phyloP scores from a whole-genome alignment of 805 yeast genomes.

The Candida nanaspora region DNA sequence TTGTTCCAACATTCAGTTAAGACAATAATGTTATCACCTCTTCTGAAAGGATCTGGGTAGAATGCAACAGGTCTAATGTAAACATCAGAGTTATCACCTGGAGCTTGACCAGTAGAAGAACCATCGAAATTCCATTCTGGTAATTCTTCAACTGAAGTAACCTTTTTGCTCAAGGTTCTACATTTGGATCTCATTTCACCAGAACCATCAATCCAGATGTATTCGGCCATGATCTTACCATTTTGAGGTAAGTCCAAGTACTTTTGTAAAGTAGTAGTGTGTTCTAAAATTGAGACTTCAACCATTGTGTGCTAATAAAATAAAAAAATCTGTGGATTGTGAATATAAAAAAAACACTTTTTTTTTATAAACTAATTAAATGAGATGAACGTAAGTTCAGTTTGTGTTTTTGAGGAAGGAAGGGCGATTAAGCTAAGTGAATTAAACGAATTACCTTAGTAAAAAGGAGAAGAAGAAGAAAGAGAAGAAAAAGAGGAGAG shows the following conservation, averaged over 20 bases:
- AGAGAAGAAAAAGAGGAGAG: background rate
- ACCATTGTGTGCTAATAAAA: constrained; percentile 9
- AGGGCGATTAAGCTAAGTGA: background rate
- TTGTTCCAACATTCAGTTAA: constrained; percentile 96
- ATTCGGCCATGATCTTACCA: constrained; percentile 88
- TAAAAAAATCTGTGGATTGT: background rate
- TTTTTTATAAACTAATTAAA: too few species aligned
- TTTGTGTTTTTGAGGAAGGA: too few species aligned
- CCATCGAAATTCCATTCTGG: constrained; percentile 99
- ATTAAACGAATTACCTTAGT: background rate
- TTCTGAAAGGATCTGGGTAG: constrained; percentile 96
- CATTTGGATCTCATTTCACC: constrained; percentile 92
- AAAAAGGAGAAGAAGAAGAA: background rate
- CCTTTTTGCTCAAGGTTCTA: constrained; percentile 68
- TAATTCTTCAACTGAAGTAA: constrained; percentile 71
- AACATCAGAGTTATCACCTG: constrained; percentile 94
- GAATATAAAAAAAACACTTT: too few species aligned
- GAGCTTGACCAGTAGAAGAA: constrained; percentile 97
- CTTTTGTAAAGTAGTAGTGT: constrained; percentile 77
- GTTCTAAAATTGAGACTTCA: constrained; percentile 38
- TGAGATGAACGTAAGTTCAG: too few species aligned
- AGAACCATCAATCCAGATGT: constrained; percentile 94
- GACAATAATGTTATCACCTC: constrained; percentile 94
- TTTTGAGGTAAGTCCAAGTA: constrained; percentile 79
- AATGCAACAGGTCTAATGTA: constrained; percentile 92